Evolutionary conservation across 2,329 filamentous ascomycete species (phyloP).

Genomic region (Penicillium psychrosexuale): DNA sequence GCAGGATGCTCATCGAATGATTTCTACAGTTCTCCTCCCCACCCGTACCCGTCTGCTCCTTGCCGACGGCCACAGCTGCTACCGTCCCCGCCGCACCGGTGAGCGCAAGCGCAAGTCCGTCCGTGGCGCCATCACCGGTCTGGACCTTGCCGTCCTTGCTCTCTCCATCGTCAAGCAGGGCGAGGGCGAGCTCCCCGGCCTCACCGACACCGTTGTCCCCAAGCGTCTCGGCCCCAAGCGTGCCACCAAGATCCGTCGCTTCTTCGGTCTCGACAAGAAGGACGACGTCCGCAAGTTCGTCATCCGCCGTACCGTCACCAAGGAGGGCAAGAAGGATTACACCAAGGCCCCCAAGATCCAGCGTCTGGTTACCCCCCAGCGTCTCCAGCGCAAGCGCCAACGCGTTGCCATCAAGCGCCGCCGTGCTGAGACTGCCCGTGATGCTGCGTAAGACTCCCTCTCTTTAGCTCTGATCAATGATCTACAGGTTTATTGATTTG

Average conservation of each 20-base stretch:
- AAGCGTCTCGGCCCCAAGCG: conserved; percentile 99
- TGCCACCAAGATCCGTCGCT: conserved; percentile 98
- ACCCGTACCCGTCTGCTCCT: conserved; percentile 98
- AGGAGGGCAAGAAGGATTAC: conserved; percentile 95
- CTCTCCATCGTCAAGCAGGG: conserved; percentile 98
- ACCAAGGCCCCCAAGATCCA: conserved; percentile 99
- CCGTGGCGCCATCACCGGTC: conserved; percentile 93
- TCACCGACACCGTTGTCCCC: conserved; percentile 97
- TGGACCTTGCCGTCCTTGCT: conserved; percentile 91
- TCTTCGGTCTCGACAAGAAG: conserved; percentile 99
- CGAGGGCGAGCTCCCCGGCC: conserved; percentile 85
- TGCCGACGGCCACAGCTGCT: conserved; percentile 93
- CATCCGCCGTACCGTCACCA: conserved; percentile 96
- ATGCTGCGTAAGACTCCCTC: conserved; percentile 82
- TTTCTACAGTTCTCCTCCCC: conserved; percentile 69
- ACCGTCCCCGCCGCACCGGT: conserved; percentile 93
- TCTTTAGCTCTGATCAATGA: background rate
- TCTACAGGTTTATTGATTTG: conserved; percentile 6
- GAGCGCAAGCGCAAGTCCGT: conserved; percentile 99
- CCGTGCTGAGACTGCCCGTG: conserved; percentile 94
- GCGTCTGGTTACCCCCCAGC: conserved; percentile 98
- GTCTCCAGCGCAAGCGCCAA: conserved; percentile 99
- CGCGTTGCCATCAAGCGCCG: conserved; percentile 97
- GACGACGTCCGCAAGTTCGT: conserved; percentile 99
- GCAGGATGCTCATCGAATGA: conserved; percentile 29